These are phyloP conservation scores for Orbilia oligospora DNA, from an alignment of 2,329 filamentous ascomycete species.

Conservation along the genomic window DNA sequence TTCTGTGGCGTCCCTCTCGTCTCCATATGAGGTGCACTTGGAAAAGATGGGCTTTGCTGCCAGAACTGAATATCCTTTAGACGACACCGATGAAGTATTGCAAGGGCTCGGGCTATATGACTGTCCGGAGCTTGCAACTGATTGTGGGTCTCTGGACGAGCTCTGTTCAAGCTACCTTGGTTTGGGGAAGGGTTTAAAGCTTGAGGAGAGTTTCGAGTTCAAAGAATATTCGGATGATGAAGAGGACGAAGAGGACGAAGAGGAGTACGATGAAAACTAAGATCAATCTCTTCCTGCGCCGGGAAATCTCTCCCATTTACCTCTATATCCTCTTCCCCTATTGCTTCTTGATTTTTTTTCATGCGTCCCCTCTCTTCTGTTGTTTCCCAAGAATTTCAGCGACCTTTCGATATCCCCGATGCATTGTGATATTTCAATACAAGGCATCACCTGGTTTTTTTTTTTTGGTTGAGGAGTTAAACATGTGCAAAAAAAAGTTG, in stretches of 20 bases:
- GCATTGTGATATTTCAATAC: background rate
- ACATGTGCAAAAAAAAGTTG: conserved; percentile 12
- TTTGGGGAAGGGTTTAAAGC: conserved; percentile 44
- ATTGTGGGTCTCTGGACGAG: background rate
- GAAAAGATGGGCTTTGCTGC: background rate
- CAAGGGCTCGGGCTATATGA: conserved; percentile 54
- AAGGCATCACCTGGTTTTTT: background rate
- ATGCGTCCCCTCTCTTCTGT: background rate
- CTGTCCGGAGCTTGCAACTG: conserved; percentile 38
- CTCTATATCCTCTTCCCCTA: background rate
- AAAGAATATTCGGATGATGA: conserved; percentile 36
- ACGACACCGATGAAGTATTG: conserved; percentile 29
- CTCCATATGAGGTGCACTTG: conserved; percentile 21
- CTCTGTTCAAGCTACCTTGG: background rate
- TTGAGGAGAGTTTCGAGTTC: conserved; percentile 56
- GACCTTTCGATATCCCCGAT: conserved; percentile 4
- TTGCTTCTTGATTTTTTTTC: background rate
- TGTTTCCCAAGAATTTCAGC: conserved; percentile 36
- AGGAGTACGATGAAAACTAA: background rate
- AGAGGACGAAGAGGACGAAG: conserved; percentile 1
- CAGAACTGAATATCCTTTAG: background rate
- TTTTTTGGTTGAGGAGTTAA: conserved; percentile 27
- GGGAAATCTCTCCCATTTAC: background rate
- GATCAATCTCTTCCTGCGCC: background rate
- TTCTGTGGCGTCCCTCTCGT: conserved; percentile 42